Evolutionary conservation across 371 early-diverging fungal species (phyloP).

Genomic region (Gilbertella persicaria): DNA sequence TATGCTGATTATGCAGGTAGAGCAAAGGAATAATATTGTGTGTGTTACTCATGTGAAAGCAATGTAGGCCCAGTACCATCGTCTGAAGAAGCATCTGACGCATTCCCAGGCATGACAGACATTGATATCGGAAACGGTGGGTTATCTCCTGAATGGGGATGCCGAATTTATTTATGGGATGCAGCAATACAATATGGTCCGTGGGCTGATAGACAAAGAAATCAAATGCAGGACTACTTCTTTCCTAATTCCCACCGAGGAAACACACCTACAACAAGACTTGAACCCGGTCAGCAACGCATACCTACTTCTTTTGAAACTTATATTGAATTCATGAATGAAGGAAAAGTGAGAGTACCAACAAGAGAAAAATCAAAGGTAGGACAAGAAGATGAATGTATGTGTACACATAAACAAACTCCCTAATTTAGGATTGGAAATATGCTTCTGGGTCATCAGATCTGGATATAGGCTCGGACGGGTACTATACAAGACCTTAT

Average conservation of each 20-base stretch:
- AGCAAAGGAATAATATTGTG: neutral
- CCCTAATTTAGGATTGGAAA: constrained; percentile 66
- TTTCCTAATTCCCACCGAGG: constrained; percentile 74
- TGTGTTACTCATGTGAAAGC: neutral
- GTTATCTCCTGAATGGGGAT: constrained; percentile 74
- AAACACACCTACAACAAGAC: constrained; percentile 44
- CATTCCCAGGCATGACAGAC: constrained; percentile 26
- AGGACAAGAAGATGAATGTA: neutral
- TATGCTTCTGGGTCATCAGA: constrained; percentile 40
- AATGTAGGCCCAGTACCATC: constrained; percentile 56
- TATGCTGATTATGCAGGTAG: constrained; percentile 73
- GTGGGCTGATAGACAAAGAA: constrained; percentile 84
- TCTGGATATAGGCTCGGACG: constrained; percentile 43
- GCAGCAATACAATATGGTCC: constrained; percentile 80
- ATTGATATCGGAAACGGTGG: constrained; percentile 63
- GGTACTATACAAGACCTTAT: constrained; percentile 62
- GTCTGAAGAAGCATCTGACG: constrained; percentile 10
- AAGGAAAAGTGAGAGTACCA: constrained; percentile 68
- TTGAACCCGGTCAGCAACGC: constrained; percentile 61
- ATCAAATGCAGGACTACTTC: constrained; percentile 72
- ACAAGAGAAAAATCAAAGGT: constrained; percentile 80
- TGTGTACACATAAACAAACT: neutral
- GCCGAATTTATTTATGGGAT: constrained; percentile 62
- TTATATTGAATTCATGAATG: constrained; percentile 64
- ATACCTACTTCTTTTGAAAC: constrained; percentile 64